Conservation (phyloP, 495 filamentous ascomycete genomes). For the Clavariopsis aquatica region DNA sequence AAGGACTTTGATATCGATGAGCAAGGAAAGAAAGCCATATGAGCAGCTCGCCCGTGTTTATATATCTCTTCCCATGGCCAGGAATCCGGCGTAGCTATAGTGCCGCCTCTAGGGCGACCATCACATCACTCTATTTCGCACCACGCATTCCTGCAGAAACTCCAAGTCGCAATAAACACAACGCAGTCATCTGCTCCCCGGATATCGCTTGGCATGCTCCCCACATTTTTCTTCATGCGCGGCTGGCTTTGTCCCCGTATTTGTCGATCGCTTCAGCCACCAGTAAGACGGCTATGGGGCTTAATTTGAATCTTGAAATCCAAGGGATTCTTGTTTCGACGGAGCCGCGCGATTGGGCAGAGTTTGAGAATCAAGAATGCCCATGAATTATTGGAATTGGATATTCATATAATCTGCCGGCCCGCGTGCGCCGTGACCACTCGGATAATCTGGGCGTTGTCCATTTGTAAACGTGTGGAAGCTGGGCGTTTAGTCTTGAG, state of each 20-base stretch:
- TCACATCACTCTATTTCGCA: slow-evolving; percentile 20
- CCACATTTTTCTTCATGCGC: slow-evolving; percentile 19
- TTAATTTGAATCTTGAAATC: background rate
- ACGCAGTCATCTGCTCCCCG: slow-evolving; percentile 26
- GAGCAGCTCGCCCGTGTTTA: slow-evolving; percentile 4
- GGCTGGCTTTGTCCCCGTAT: slow-evolving; percentile 18
- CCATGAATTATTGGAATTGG: background rate
- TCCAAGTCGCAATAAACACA: slow-evolving; percentile 17
- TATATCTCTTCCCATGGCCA: slow-evolving; percentile 22
- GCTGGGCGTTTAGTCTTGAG: slow-evolving; percentile 15
- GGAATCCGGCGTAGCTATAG: slow-evolving; percentile 15
- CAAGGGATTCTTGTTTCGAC: slow-evolving; percentile 6
- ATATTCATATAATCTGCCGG: slow-evolving; percentile 35
- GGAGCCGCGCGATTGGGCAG: slow-evolving; percentile 17
- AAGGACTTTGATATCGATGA: background rate
- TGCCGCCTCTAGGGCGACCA: slow-evolving; percentile 11
- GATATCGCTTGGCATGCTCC: slow-evolving; percentile 25
- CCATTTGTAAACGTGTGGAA: slow-evolving; percentile 1
- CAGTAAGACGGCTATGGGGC: slow-evolving; percentile 14
- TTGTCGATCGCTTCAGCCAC: slow-evolving; percentile 22
- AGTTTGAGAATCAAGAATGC: slow-evolving; percentile 1
- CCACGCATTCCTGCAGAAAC: slow-evolving; percentile 27
- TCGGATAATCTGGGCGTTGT: slow-evolving; percentile 5
- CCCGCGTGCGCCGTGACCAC: slow-evolving; percentile 12
- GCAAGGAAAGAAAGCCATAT: background rate